Conservation (phyloP, 768 basidiomycete genomes). For the Leccinellum albellum region DNA sequence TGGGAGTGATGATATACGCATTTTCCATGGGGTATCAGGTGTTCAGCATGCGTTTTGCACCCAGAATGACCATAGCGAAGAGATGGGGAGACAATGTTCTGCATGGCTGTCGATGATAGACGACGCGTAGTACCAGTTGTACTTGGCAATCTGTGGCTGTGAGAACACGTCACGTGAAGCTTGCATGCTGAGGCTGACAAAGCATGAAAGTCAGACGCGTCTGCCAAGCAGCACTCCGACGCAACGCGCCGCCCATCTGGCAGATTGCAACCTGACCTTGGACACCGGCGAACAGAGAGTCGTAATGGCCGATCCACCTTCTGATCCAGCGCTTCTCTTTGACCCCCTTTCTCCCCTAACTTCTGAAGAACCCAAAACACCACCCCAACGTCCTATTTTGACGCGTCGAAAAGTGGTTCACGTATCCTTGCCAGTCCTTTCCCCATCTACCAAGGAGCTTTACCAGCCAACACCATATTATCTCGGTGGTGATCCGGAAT, state of each 20-base stretch:
- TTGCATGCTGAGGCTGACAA: constrained; percentile 6
- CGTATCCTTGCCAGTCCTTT: constrained; percentile 38
- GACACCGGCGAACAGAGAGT: background rate
- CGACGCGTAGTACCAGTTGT: too few species aligned
- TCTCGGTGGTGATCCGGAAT: constrained; percentile 34
- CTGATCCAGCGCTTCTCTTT: constrained; percentile 18
- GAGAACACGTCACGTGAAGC: constrained; percentile 8
- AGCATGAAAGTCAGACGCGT: background rate
- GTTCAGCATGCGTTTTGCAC: constrained; percentile 72
- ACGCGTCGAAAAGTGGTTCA: constrained; percentile 27
- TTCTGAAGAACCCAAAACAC: constrained; percentile 3
- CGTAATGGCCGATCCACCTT: constrained; percentile 14
- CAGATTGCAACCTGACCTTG: background rate
- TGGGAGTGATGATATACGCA: constrained; percentile 32
- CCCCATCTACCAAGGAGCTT: constrained; percentile 35
- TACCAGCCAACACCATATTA: constrained; percentile 38
- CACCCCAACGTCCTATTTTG: constrained; percentile 2
- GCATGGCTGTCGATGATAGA: constrained; percentile 34
- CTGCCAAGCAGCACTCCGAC: background rate
- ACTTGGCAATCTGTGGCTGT: background rate
- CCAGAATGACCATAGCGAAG: constrained; percentile 47
- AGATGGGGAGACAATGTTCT: constrained; percentile 46
- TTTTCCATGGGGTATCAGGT: constrained; percentile 43
- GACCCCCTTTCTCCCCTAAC: constrained; percentile 17
- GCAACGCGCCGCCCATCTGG: constrained; percentile 5